Base-by-base conservation (phyloP, 2,329 filamentous ascomycete species). In the Chrysosporium queenslandicum region DNA sequence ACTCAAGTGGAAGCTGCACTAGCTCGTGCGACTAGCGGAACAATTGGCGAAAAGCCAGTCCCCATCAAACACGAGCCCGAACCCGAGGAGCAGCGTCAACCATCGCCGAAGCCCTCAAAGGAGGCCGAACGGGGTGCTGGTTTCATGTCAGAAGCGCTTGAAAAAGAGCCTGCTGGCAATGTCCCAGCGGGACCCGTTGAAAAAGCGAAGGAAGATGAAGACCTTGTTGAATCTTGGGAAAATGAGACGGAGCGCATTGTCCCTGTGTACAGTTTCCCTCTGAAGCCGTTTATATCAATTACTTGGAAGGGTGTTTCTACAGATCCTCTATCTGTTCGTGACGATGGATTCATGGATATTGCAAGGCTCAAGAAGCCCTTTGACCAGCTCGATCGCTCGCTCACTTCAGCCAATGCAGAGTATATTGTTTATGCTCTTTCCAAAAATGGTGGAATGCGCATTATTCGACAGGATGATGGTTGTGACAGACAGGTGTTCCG, bases 301-400 rank as follows among this genome's bases (percentile, higher is more conserved):
- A 82, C 80, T 11, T 79, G 97, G 61, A 70, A 70, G 49, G 57
- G 65, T 18, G 57, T 61, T 49, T 46, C 63, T 36, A 68, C 77
- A 63, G 65, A 69, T 70, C 75, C 81, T 65, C 74, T 81, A 54
- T 67, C 76, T 23, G 83, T 97, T 67, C 83, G 85, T 34, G 81
- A 87, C 53, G 85, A 91, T 59, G 79, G 84, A 40, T 83, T 95
- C 61, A 86, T 95, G 75, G 88, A 95, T 61, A 92, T 98, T 64
- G 91, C 92, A 48, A 82, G 89, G 53, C 77, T 97, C 58, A 95
- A 95, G 77, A 97, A 97, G 72, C 89, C 95, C 4, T 97, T 97
- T 62, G 92, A 98, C 64, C 92, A 97, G 71, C 84, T 96, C 56
- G 92, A 98, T 65, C 86, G 94, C 58, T 94, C 90, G 57, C 78